Base-by-base conservation (phyloP, 2,329 filamentous ascomycete species). In the Botrytis deweyae region DNA sequence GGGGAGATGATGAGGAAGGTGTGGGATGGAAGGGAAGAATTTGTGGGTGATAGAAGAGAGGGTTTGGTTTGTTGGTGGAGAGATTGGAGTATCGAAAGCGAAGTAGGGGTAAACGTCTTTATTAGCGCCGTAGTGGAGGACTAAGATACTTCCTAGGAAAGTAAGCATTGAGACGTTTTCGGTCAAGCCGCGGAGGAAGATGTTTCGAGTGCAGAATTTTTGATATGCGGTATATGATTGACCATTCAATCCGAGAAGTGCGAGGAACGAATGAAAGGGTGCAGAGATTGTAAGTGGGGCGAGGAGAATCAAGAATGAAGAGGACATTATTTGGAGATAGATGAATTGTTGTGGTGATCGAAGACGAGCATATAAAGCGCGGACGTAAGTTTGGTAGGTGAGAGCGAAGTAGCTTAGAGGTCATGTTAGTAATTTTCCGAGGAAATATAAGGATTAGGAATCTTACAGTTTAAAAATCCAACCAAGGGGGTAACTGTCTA, bases 371-470 rank as follows among this genome's bases (percentile, higher is more conserved):
- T 92, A 92, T 74, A 92, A 82, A 18, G 90, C 89, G 70, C 90
- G 89, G 20, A 92, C 90, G 81, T 92, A 92, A 7, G 90, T 92
- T 82, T 92, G 90, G 81, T 92, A 92, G 9, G 90, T 92, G 70
- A 92, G 82, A 84, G 89, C 89, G 80, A 91, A 91, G 81, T 91
- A 91, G 36, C 79, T 73, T 59, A 2, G 29, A 0, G 12, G 78
- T 63, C 36, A 5, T 64, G 64, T 77, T 44, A 76, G 73, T 40
- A n/a, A 33, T 33, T 16, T 63, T 18, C 16, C 12, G 29, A 55
- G 8, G 0, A 52, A 40, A 58, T 9, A 6, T 42, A 59, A 38
- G 52, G 18, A 65, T 14, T 33, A 10, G 4, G 20, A 29, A 18
- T 36, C 87, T 82, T 80, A 91, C 87, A 92, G 85, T 80, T 92